These are phyloP conservation scores for Cyclostephanos invisitatus DNA, from an alignment of 108 stramenopile genomes.

Conservation along the genomic window DNA sequence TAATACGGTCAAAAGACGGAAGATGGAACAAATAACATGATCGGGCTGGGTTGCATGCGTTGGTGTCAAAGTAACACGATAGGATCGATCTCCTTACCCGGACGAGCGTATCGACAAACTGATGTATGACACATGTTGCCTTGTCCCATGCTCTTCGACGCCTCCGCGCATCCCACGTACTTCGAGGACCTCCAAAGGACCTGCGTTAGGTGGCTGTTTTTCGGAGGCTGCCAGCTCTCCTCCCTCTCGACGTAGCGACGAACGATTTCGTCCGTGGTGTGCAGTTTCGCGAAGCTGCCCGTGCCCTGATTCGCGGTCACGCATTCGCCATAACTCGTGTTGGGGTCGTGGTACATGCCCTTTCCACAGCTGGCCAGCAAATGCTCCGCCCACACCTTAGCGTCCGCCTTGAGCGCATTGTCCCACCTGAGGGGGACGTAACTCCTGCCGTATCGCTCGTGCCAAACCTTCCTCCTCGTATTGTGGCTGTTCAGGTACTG, in stretches of 20 bases:
- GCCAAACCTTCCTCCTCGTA: conserved; percentile 17
- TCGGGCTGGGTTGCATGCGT: too few species aligned
- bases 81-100: conserved; percentile 12
- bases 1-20: background rate
- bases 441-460: conserved; percentile 10
- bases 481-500: conserved; percentile 25
- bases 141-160: conserved; percentile 24
- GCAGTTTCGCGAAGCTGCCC: conserved; percentile 25
- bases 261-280: conserved; percentile 25
- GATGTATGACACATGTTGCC: conserved; percentile 37
- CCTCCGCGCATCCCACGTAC: conserved; percentile 51
- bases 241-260: conserved; percentile 44
- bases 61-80: background rate
- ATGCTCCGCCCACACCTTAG: conserved; percentile 27
- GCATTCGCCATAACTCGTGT: conserved; percentile 40
- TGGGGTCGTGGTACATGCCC: conserved; percentile 47
- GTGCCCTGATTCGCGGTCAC: conserved; percentile 34
- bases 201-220: conserved; percentile 46
- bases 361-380: conserved; percentile 30
- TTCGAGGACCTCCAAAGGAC: conserved; percentile 39
- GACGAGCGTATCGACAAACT: conserved; percentile 44
- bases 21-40: too few species aligned
- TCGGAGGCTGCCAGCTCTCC: conserved; percentile 18
- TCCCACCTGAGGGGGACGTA: conserved; percentile 31
- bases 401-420: conserved; percentile 26